These are phyloP conservation scores for Trifolium pratense DNA, from an alignment of 306 rosid genomes.

Conservation along the genomic window DNA sequence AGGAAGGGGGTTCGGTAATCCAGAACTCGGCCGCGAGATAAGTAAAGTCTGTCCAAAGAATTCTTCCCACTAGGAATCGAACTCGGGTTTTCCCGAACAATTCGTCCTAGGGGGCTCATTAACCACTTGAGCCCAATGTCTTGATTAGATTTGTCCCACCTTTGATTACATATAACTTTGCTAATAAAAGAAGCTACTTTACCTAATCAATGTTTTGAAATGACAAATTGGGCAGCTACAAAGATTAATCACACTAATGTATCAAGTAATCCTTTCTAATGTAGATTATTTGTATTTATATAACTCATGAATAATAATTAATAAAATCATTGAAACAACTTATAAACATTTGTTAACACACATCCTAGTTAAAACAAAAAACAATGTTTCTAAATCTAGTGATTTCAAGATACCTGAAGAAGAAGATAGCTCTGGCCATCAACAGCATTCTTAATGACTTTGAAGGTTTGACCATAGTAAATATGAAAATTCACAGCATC, in stretches of 20 bases:
- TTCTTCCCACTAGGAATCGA: too few species aligned
- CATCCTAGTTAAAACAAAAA: background rate
- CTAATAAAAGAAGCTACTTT: background rate
- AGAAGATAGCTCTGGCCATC: slow-evolving; percentile 96
- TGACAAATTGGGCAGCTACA: background rate
- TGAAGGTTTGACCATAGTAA: slow-evolving; percentile 90
- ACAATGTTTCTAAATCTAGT: background rate
- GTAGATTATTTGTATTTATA: slow-evolving; percentile 1
- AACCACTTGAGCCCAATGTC: too few species aligned
- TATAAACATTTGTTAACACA: too few species aligned
- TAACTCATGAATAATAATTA: too few species aligned
- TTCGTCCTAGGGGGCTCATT: too few species aligned
- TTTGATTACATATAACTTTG: background rate
- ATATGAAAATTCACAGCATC: slow-evolving; percentile 77
- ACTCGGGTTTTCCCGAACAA: too few species aligned
- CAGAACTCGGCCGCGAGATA: too few species aligned
- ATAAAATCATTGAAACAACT: too few species aligned
- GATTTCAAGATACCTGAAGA: slow-evolving; percentile 66
- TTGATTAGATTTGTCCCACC: background rate
- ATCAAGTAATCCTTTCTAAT: background rate
- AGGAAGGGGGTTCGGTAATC: too few species aligned
- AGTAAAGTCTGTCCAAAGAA: too few species aligned
- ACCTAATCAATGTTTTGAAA: background rate
- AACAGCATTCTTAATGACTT: slow-evolving; percentile 82
- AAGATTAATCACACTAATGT: slow-evolving; percentile 1